phyloP scores from a whole-genome alignment of 2,329 filamentous ascomycete species.

The Tolypocladium tundrense region DNA sequence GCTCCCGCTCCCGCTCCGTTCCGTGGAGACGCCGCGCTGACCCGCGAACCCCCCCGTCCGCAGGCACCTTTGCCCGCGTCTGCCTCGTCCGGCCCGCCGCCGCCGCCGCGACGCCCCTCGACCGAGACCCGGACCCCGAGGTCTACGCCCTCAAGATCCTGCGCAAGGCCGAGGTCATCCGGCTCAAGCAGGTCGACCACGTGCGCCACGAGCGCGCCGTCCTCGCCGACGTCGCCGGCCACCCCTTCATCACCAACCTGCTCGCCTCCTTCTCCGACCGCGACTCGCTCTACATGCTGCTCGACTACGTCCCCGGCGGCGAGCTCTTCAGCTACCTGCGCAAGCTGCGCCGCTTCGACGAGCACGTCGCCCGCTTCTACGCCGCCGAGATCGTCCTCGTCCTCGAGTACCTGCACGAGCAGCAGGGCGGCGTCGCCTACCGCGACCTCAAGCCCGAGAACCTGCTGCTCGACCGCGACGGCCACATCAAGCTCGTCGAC shows the following conservation, averaged over 20 bases:
- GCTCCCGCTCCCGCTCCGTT: neutral
- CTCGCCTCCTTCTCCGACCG: conserved; percentile 70
- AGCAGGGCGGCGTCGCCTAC: conserved; percentile 68
- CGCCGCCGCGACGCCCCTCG: conserved; percentile 29
- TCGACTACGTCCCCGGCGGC: conserved; percentile 74
- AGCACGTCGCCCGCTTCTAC: conserved; percentile 70
- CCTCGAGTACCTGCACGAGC: conserved; percentile 69
- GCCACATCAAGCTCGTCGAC: conserved; percentile 74
- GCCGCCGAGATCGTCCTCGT: conserved; percentile 76
- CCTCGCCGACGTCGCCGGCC: conserved; percentile 64
- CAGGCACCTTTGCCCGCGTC: conserved; percentile 70
- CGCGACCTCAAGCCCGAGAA: conserved; percentile 79
- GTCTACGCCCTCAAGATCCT: conserved; percentile 79
- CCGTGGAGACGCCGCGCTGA: neutral
- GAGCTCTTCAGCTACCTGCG: conserved; percentile 79
- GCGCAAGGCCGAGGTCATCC: conserved; percentile 63
- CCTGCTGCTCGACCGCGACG: conserved; percentile 64
- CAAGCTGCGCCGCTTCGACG: conserved; percentile 68
- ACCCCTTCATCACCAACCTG: conserved; percentile 75
- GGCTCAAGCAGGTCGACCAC: conserved; percentile 78
- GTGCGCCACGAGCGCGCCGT: conserved; percentile 75
- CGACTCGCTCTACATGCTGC: conserved; percentile 72
- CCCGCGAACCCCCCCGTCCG: neutral
- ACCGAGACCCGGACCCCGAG: conserved; percentile 24
- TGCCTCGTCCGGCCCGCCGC: conserved; percentile 62